Evolutionary conservation across 2,329 filamentous ascomycete genomes (phyloP).

Genomic region (Fusarium mexicanum): DNA sequence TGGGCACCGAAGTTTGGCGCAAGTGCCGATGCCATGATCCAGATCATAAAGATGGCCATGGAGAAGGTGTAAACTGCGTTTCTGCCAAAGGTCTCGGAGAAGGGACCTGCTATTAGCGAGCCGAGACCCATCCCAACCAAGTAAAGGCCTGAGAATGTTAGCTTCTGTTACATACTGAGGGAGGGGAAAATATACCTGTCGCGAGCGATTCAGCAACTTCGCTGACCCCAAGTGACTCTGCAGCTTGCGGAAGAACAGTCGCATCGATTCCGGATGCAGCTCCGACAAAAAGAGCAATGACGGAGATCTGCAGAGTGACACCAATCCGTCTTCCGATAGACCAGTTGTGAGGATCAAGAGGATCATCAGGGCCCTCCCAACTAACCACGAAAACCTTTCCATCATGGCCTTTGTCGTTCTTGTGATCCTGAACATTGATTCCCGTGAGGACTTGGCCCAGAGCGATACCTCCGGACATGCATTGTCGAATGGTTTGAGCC

Average conservation of each 20-base stretch:
- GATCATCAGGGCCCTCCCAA: conserved; percentile 50
- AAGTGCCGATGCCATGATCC: conserved; percentile 55
- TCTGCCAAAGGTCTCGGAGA: conserved; percentile 53
- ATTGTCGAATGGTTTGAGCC: conserved; percentile 13
- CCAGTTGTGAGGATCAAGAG: conserved; percentile 58
- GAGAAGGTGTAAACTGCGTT: conserved; percentile 53
- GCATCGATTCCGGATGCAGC: conserved; percentile 64
- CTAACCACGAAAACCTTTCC: conserved; percentile 47
- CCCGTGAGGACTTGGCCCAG: conserved; percentile 46
- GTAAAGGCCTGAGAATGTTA: conserved; percentile 36
- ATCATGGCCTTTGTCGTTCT: conserved; percentile 30
- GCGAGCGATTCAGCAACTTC: conserved; percentile 61
- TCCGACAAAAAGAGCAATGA: conserved; percentile 61
- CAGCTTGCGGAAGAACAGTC: conserved; percentile 56
- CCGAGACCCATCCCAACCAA: conserved; percentile 51
- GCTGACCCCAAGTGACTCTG: conserved; percentile 57
- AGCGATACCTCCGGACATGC: conserved; percentile 19
- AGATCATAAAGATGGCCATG: conserved; percentile 55
- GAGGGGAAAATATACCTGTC: conserved; percentile 45
- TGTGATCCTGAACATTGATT: conserved; percentile 44
- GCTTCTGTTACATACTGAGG: fast-evolving
- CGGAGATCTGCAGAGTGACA: conserved; percentile 54
- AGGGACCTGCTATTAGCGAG: conserved; percentile 49
- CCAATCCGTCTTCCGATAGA: conserved; percentile 48
- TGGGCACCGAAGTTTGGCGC: conserved; percentile 55